Base-by-base conservation (phyloP, 2,329 filamentous ascomycete genomes). In the Aciculosporium take region DNA sequence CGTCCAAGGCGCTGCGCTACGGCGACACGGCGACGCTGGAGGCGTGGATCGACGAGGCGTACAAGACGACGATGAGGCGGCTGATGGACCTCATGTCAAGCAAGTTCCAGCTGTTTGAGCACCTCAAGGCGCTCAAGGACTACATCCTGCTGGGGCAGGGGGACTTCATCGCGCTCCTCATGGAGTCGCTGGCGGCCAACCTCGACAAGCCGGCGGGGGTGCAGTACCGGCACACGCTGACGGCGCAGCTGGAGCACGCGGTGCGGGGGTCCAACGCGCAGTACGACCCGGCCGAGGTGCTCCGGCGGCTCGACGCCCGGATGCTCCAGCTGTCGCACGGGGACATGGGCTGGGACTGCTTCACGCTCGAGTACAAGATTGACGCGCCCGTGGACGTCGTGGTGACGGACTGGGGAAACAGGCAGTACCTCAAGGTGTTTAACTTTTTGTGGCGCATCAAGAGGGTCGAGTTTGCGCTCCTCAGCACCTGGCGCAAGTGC, bases 371-470 rank as follows among this genome's bases (percentile, higher is more conserved):
- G 59, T 98, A 98, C 65, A 95, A 96, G 59, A 91, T 98, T 51
- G 88, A 94, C 57, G 84, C 89, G 2, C 91, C 91, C 0, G 84
- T 95, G 20, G 91, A 98, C 57, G 91, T 98, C 23, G 88, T 98
- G 37, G 87, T 98, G 30, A 96, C 89, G 0, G 86, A 93, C 32
- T 95, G 88, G 76, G 88, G 87, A 35, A 89, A 84, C 49, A 84
- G 89, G 18, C 89, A 98, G 57, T 98, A 98, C 57, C 79, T 98
- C 52, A 96, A 96, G 58, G 86, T 98, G 8, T 98, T 98, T 73
- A 98, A 98, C 62, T 95, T 98, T 56, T 72, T 98, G 3, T 98
- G 91, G 89, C 81, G 91, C 47, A 86, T 98, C 55, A 98, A 98
- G 64, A 81, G 91, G 23, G 91, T 98, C 39, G 91, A 98, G 56